Conservation (phyloP, 2,329 filamentous ascomycete genomes). For the Mariannaea sp. region DNA sequence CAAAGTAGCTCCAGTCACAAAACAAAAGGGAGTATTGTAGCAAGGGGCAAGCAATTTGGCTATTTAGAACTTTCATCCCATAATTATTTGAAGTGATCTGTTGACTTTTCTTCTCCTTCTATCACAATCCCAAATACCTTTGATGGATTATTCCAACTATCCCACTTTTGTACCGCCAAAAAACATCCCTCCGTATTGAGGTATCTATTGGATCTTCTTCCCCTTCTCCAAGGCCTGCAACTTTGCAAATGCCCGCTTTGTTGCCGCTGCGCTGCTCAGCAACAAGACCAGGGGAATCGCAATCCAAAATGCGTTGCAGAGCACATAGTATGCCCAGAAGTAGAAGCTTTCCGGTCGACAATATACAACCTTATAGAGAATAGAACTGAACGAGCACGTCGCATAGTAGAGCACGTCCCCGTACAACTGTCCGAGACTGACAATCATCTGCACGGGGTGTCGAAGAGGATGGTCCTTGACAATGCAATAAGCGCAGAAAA, state of each 20-base stretch:
- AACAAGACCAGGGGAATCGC: conserved; percentile 50
- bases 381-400: conserved; percentile 51
- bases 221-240: conserved; percentile 31
- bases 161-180: no score
- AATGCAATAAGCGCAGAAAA: conserved; percentile 52
- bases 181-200: no score
- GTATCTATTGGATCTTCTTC: neutral
- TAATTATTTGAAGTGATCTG: no score
- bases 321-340: conserved; percentile 58
- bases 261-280: conserved; percentile 35
- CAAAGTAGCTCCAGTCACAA: no score
- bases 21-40: no score
- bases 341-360: conserved; percentile 57
- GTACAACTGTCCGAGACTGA: conserved; percentile 56
- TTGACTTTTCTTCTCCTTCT: no score
- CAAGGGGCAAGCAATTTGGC: no score
- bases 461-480: conserved; percentile 50
- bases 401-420: conserved; percentile 58
- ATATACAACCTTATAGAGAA: conserved; percentile 47
- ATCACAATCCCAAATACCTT: no score
- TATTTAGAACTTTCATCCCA: no score
- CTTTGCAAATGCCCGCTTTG: conserved; percentile 35
- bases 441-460: conserved; percentile 53
- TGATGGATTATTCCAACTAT: no score
- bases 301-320: conserved; percentile 60